Conservation (phyloP, 139 green algal genomes). For the Asterochloris sp. region DNA sequence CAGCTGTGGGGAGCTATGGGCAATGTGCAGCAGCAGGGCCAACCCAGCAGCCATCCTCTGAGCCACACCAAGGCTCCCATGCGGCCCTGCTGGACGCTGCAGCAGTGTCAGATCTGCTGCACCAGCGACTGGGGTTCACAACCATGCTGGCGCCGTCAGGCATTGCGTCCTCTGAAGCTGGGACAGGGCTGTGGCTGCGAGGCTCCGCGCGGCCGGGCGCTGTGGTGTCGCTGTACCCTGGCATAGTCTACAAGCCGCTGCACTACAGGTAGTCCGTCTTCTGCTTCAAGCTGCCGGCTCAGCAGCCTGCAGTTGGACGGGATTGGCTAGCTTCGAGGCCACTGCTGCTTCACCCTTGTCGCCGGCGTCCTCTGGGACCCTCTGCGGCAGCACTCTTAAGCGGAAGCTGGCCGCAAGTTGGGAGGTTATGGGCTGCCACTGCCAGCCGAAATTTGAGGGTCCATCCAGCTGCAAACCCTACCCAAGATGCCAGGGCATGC, state of each 20-base stretch:
- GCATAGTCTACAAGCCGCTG: conserved; percentile 44
- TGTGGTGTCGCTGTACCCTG: conserved; percentile 65
- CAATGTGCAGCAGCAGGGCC: background rate
- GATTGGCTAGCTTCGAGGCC: background rate
- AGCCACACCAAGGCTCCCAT: too few relatives aligned
- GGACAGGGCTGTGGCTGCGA: conserved; percentile 29
- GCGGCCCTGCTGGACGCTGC: background rate
- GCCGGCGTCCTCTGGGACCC: too few relatives aligned
- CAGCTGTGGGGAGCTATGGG: background rate
- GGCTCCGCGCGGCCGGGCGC: conserved; percentile 31
- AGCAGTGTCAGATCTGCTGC: conserved; percentile 13
- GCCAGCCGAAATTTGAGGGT: too few relatives aligned
- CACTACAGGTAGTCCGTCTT: conserved; percentile 26
- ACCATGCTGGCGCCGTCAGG: conserved; percentile 6
- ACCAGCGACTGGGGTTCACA: conserved; percentile 29
- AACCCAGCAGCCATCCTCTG: background rate
- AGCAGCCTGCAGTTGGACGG: background rate
- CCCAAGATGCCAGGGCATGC: too few relatives aligned
- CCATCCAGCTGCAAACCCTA: too few relatives aligned
- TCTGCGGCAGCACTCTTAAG: too few relatives aligned
- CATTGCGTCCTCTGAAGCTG: conserved; percentile 17
- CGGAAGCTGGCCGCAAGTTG: too few relatives aligned
- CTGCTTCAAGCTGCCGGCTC: too few relatives aligned
- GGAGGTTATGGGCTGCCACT: too few relatives aligned
- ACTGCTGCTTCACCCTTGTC: too few relatives aligned